A percentile compares a stretch with the other conserved stretches of the same genome.
Evolutionary conservation across 352 stramenopile genomes (phyloP).

Genomic region (Pythium periplocum): DNA sequence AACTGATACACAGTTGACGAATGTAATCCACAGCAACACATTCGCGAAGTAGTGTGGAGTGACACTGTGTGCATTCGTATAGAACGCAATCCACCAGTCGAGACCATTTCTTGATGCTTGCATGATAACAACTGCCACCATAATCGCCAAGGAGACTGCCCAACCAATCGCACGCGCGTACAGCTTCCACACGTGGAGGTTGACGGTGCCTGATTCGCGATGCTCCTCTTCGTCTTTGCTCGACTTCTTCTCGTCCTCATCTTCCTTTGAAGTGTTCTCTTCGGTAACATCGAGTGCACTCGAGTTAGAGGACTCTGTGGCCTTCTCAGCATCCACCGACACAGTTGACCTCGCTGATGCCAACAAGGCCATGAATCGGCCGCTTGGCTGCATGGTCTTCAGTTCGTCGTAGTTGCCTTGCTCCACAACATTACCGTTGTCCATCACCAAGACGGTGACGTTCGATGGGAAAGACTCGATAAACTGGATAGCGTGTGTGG

Average conservation of each 20-base stretch:
- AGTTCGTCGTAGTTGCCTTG: conserved; percentile 24
- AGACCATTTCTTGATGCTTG: conserved; percentile 74
- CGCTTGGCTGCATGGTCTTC: background rate
- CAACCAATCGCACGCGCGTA: conserved; percentile 56
- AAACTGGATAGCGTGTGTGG: conserved; percentile 73
- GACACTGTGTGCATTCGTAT: conserved; percentile 58
- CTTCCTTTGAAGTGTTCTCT: background rate
- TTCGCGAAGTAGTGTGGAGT: conserved; percentile 42
- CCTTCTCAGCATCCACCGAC: background rate
- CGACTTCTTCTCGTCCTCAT: conserved; percentile 4
- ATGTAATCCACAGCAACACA: conserved; percentile 57
- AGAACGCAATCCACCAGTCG: conserved; percentile 82
- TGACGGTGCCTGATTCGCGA: conserved; percentile 49
- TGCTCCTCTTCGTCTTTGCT: conserved; percentile 39
- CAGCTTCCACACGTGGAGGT: conserved; percentile 49
- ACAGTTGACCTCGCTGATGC: too few species aligned
- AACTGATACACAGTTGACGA: conserved; percentile 58
- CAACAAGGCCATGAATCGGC: background rate
- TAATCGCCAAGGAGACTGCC: conserved; percentile 35
- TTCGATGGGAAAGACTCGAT: conserved; percentile 39
- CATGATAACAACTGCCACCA: conserved; percentile 57
- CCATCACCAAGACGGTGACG: conserved; percentile 51
- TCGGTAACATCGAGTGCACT: background rate
- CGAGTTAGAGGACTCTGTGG: background rate
- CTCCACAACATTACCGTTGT: conserved; percentile 48